Percentiles rank a stretch among this genome's conserved stretches.
phyloP scores from a whole-genome alignment of 2,329 filamentous ascomycete genomes.

The Diaporthe sp. region DNA sequence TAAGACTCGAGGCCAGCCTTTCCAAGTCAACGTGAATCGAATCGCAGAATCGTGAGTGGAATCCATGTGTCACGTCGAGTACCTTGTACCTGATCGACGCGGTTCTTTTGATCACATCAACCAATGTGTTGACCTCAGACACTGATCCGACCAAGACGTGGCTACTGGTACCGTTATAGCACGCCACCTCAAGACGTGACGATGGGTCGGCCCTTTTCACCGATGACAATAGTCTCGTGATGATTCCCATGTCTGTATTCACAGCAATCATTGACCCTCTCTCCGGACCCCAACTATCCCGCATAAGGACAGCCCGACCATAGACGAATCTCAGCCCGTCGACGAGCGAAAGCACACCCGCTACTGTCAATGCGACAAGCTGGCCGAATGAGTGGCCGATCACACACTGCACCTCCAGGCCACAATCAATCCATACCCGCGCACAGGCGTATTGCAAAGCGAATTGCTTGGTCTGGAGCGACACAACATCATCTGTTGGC shows the following conservation, averaged over 20 bases:
- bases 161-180: neutral
- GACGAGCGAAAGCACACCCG: neutral
- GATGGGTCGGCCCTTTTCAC: neutral
- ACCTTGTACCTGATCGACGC: neutral
- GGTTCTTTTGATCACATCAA: neutral
- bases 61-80: neutral
- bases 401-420: neutral
- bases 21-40: neutral
- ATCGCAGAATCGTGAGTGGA: neutral
- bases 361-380: neutral
- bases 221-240: neutral
- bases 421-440: neutral
- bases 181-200: neutral
- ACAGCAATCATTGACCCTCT: neutral
- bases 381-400: neutral
- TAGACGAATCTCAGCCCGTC: neutral
- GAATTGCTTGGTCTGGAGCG: neutral
- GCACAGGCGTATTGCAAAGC: neutral
- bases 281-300: neutral
- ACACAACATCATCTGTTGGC: neutral
- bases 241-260: neutral
- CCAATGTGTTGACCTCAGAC: neutral
- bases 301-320: neutral
- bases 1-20: neutral
- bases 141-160: neutral